Evolutionary conservation across 139 green algal genomes (phyloP).

Genomic region (Marvania coccoides): DNA sequence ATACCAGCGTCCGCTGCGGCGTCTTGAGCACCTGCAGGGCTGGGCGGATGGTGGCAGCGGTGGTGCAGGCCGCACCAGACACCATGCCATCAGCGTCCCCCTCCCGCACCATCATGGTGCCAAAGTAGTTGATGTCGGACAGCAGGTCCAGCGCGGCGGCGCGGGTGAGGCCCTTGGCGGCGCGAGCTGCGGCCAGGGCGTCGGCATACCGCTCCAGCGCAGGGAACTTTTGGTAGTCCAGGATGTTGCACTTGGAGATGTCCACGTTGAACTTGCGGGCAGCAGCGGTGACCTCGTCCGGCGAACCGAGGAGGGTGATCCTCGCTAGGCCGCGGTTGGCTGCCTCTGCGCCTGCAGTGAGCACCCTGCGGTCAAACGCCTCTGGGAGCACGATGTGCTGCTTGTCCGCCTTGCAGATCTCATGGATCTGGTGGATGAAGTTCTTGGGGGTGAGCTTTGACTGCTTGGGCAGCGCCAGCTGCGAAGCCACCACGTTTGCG

Average conservation of each 20-base stretch:
- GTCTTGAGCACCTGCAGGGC: slow-evolving; percentile 73
- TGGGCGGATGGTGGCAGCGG: slow-evolving; percentile 79
- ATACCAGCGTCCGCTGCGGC: slow-evolving; percentile 50
- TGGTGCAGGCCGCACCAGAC: slow-evolving; percentile 74
- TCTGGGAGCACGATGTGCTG: slow-evolving; percentile 85
- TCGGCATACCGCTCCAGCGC: slow-evolving; percentile 39
- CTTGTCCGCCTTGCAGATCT: slow-evolving; percentile 39
- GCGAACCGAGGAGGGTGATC: slow-evolving; percentile 72
- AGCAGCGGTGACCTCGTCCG: slow-evolving; percentile 23
- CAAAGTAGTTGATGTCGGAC: slow-evolving; percentile 47
- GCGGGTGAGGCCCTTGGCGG: slow-evolving; percentile 61
- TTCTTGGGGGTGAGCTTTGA: slow-evolving; percentile 70
- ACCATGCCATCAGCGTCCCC: slow-evolving; percentile 89
- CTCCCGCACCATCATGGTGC: slow-evolving; percentile 68
- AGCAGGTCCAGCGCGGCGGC: slow-evolving; percentile 62
- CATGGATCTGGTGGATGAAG: slow-evolving; percentile 62
- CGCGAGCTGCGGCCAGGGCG: slow-evolving; percentile 48
- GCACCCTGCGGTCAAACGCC: slow-evolving; percentile 54
- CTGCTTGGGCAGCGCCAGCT: slow-evolving; percentile 2
- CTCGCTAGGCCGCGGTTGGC: slow-evolving; percentile 42
- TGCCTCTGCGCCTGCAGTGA: slow-evolving; percentile 62
- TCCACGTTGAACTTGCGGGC: slow-evolving; percentile 46
- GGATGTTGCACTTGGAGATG: slow-evolving; percentile 42
- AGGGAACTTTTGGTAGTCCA: slow-evolving; percentile 38
- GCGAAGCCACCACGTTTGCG: slow-evolving; percentile 23